Base-by-base conservation (phyloP, 306 rosid species). In the Senna siamea region DNA sequence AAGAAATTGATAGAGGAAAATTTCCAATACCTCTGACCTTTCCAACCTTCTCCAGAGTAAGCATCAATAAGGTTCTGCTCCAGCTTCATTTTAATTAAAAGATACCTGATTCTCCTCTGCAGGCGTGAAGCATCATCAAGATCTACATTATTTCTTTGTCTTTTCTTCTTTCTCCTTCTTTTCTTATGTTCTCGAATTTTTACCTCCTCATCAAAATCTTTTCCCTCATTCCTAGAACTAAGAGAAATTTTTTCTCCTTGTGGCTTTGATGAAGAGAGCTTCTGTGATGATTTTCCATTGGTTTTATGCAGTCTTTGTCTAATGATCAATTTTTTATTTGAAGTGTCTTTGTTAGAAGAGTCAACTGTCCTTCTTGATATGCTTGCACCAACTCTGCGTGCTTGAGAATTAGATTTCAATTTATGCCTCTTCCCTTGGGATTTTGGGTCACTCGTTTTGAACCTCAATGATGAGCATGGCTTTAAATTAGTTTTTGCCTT, bases 31-130 rank as follows among this genome's bases (percentile, higher is more conserved):
- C 98, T 93, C 76, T 93, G 95, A 68, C 98, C 98, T 76, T 90
- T 93, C 98, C 98, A 90, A 76, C 98, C 97, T 83, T 93, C 98
- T 56, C 85, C 91, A 73, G 97, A 83, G 86, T 93, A 93, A 70
- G 98, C 97, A 84, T 93, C 98, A 65, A 93, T 89, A 41, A 93
- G 97, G 90, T 88, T 88, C 88, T 93, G 98, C 87, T 93, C 98
- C 69, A 84, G 82, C 78, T 88, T 93, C 79, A 93, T 89, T 80
- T 93, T 90, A 72, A 85, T 87, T 76, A 90, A 35, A 15, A 93
- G 90, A 65, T 93, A 93, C 79, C 96, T 85, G 54, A 88, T 80
- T 84, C 98, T 88, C 82, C 97, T 85, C 76, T 87, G 87, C 79
- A 93, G 67, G 67, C 97, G 95, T 41, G 90, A 81, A 75, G 93